Evolutionary conservation across 495 filamentous ascomycete genomes (phyloP).

Genomic region (Penicillium desertorum): DNA sequence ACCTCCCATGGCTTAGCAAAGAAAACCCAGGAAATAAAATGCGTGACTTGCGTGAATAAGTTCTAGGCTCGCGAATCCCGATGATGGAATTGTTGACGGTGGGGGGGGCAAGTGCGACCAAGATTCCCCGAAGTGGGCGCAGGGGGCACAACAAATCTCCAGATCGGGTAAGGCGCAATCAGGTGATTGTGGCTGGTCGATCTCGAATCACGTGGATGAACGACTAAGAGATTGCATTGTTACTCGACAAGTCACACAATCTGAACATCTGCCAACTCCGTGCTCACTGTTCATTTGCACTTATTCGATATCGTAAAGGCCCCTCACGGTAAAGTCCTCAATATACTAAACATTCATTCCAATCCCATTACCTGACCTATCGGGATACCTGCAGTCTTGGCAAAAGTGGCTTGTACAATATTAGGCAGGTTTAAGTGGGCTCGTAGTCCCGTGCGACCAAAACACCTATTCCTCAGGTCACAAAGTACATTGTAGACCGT

Average conservation of each 20-base stretch:
- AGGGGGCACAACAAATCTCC: constrained; percentile 49
- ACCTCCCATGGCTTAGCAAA: background rate
- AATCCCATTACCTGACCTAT: constrained; percentile 3
- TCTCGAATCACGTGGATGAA: constrained; percentile 19
- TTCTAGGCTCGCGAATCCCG: constrained; percentile 3
- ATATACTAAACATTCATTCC: background rate
- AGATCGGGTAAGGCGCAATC: constrained; percentile 35
- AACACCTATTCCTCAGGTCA: background rate
- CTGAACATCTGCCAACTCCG: background rate
- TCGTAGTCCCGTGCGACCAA: constrained; percentile 32
- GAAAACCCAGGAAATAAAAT: background rate
- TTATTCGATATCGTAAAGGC: background rate
- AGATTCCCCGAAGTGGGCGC: constrained; percentile 26
- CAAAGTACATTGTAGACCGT: background rate
- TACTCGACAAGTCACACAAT: background rate
- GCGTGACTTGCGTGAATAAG: background rate
- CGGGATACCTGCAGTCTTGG: constrained; percentile 17
- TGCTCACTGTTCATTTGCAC: no score
- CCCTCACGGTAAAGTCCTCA: background rate
- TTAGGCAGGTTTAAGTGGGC: constrained; percentile 18
- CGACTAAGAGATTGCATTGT: background rate
- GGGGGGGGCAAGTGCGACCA: constrained; percentile 35
- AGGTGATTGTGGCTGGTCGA: constrained; percentile 30
- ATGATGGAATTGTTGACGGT: constrained; percentile 32
- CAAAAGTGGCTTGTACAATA: constrained; percentile 19